Base-by-base conservation (phyloP, 169 alveolate species). In the Plasmodium vivax region DNA sequence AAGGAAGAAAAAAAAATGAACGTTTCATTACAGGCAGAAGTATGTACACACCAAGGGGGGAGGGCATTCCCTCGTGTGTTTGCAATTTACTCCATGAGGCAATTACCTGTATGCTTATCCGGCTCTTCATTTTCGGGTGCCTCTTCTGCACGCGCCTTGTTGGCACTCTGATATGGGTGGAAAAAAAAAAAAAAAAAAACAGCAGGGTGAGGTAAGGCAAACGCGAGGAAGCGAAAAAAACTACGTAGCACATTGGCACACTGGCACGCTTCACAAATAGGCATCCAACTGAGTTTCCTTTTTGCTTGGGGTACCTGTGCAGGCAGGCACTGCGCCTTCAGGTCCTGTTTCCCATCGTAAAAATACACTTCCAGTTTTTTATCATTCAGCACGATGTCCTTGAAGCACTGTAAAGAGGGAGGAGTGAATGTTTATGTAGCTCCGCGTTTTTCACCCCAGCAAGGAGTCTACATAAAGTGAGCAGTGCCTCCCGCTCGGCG, bases 311-410 rank as follows among this genome's bases (percentile, higher is more conserved):
- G 19, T 72, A 85, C 95, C 81, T 82, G 27, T 6, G 95, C 79
- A 47, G 98, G 96, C 3, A 97, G 43, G 43, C 98, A 85, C 68
- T 97, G 98, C 34, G 98, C 96, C 72, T 96, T 96, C 71, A 97
- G 84, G 83, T 97, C 98, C 71, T 97, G 97, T 82, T 96, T 96
- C 32, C 98, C 98, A 85, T 97, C 98, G 75, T 95, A 97, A 93
- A 97, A 97, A 96, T 96, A 97, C 30, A 97, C 98, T 68, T 97
- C 98, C 83, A 97, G 92, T 51, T 83, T 90, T 45, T 96, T 95
- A 38, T 96, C 98, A 83, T 96, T 98, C 58, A 97, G 96, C 30
- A 92, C 80, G 23, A 97, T 95, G 68, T 95, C 97, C 71, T 96
- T 94, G 84, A 97, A 97, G 80, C 95, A 95, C 97, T 96, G 77